Evolutionary conservation across 331 rosid genomes (phyloP).

Genomic region (Dryas integrifolia): DNA sequence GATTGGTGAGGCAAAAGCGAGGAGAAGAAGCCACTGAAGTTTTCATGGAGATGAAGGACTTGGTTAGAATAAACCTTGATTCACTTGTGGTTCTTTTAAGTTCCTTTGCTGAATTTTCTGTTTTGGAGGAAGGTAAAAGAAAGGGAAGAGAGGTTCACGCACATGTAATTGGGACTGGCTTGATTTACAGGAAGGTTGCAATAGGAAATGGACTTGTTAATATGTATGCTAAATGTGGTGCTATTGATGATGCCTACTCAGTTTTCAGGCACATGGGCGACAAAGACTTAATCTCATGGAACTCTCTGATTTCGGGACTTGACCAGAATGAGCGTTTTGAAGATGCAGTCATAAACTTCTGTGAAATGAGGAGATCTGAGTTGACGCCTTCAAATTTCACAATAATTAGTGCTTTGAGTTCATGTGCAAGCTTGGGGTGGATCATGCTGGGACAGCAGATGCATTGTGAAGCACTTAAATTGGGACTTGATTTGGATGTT

Average conservation of each 20-base stretch:
- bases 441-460: constrained; percentile 60
- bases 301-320: constrained; percentile 77
- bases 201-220: constrained; percentile 77
- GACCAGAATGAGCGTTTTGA: constrained; percentile 68
- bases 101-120: constrained; percentile 59
- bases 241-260: constrained; percentile 56
- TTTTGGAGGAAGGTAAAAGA: constrained; percentile 57
- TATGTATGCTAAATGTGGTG: constrained; percentile 76
- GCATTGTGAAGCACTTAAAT: constrained; percentile 67
- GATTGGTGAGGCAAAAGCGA: constrained; percentile 66
- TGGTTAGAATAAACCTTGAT: constrained; percentile 54
- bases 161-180: constrained; percentile 43
- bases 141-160: constrained; percentile 83
- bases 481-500: constrained; percentile 83
- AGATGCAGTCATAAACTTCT: constrained; percentile 60
- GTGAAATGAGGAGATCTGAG: constrained; percentile 60
- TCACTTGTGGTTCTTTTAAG: constrained; percentile 71
- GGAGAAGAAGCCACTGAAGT: constrained; percentile 79
- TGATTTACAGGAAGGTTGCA: constrained; percentile 38
- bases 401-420: constrained; percentile 79
- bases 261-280: constrained; percentile 55
- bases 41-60: constrained; percentile 60
- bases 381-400: constrained; percentile 72
- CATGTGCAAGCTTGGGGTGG: constrained; percentile 80
- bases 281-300: constrained; percentile 81